A percentile compares a stretch with the other conserved stretches of the same genome.
phyloP scores from a whole-genome alignment of 768 basidiomycete genomes.

The Termitomyces sp. region DNA sequence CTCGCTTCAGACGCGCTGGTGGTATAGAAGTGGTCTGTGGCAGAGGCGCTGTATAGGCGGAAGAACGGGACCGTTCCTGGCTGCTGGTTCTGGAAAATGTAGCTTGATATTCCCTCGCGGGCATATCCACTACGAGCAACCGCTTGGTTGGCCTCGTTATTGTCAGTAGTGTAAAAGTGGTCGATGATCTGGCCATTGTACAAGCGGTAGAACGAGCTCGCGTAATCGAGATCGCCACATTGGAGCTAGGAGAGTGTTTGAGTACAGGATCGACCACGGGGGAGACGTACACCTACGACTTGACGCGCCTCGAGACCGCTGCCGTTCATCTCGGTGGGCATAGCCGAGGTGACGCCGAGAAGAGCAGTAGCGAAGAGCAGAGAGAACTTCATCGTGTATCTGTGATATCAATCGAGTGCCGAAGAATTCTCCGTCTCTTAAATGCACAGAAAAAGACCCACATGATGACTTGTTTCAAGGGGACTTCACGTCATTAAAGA shows the following conservation, averaged over 20 bases:
- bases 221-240: background rate
- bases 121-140: background rate
- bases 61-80: conserved; percentile 16
- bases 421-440: background rate
- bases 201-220: conserved; percentile 1
- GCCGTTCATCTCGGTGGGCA: background rate
- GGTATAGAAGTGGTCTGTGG: conserved; percentile 20
- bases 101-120: conserved; percentile 10
- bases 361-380: background rate
- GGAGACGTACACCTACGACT: background rate
- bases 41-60: conserved; percentile 14
- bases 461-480: background rate
- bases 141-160: conserved; percentile 7
- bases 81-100: conserved; percentile 5
- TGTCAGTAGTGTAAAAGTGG: conserved; percentile 14
- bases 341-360: background rate
- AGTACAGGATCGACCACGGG: too few species aligned
- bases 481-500: too few species aligned
- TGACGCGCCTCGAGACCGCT: background rate
- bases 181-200: background rate
- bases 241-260: background rate
- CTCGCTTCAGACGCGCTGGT: conserved; percentile 11
- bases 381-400: conserved; percentile 7
- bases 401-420: background rate
- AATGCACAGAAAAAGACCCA: background rate